Percentiles rank a stretch among this genome's conserved stretches.
These are phyloP conservation scores for Millerago galiae DNA, from an alignment of 805 yeast species.

Conservation along the genomic window DNA sequence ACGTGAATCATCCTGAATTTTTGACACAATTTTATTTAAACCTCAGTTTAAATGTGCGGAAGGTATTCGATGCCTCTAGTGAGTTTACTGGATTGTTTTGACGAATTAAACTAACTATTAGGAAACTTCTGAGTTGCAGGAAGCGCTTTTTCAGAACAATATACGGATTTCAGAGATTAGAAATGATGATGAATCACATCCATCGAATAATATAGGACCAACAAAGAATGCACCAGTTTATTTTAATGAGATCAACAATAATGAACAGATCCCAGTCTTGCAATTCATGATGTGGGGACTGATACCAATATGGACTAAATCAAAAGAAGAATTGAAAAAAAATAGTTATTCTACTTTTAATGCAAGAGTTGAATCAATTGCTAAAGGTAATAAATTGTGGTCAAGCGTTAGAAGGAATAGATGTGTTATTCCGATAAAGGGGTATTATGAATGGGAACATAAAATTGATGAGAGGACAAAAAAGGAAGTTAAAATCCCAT, in stretches of 20 bases:
- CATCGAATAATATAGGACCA: conserved; percentile 59
- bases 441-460: conserved; percentile 78
- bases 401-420: conserved; percentile 40
- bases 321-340: conserved; percentile 27
- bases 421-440: conserved; percentile 74
- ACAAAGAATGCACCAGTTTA: conserved; percentile 42
- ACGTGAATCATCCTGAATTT: not conserved
- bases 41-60: conserved; percentile 47
- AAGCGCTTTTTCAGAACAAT: conserved; percentile 8
- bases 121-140: conserved; percentile 5
- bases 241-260: not conserved
- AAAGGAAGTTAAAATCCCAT: conserved; percentile 47
- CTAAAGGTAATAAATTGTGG: conserved; percentile 51
- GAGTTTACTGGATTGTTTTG: conserved; percentile 12
- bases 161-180: conserved; percentile 3
- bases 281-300: conserved; percentile 76
- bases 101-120: not conserved
- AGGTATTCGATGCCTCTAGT: conserved; percentile 46
- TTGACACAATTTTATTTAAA: not conserved
- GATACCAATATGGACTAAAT: conserved; percentile 59
- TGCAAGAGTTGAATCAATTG: conserved; percentile 62
- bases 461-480: conserved; percentile 23
- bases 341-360: conserved; percentile 51
- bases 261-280: conserved; percentile 19
- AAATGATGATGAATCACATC: conserved; percentile 20